Conservation (phyloP, 768 basidiomycete species). For the Mycena floridula region DNA sequence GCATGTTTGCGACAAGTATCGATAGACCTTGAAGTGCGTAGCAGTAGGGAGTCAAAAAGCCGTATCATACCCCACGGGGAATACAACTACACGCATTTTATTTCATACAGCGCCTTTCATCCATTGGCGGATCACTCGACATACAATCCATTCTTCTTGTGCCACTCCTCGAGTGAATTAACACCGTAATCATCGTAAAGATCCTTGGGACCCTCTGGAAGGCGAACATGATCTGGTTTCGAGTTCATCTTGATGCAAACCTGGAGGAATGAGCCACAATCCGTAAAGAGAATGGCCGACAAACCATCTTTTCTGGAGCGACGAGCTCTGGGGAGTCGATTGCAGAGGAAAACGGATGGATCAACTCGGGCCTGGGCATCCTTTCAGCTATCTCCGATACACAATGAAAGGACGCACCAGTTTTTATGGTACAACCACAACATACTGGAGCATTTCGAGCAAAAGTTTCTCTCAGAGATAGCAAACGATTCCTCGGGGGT, state of each 20-base stretch:
- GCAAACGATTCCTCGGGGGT: conserved; percentile 41
- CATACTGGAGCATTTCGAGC: conserved; percentile 59
- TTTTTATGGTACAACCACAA: conserved; percentile 54
- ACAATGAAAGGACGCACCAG: conserved; percentile 32
- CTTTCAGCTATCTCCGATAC: not conserved
- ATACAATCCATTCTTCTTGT: conserved; percentile 44
- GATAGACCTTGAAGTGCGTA: too few species aligned
- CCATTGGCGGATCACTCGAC: too few species aligned
- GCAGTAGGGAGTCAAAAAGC: too few species aligned
- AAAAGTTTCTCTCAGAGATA: conserved; percentile 57
- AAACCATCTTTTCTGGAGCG: conserved; percentile 43
- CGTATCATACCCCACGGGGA: too few species aligned
- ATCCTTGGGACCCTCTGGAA: conserved; percentile 54
- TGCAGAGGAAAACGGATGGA: conserved; percentile 65
- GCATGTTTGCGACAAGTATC: conserved; percentile 61
- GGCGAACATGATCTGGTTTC: conserved; percentile 53
- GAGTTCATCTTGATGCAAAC: conserved; percentile 40
- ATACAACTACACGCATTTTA: too few species aligned
- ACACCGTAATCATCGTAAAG: conserved; percentile 36
- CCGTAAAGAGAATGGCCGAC: conserved; percentile 7
- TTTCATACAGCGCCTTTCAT: too few species aligned
- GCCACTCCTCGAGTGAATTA: conserved; percentile 53
- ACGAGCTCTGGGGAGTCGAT: conserved; percentile 58
- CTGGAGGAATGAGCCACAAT: conserved; percentile 19
- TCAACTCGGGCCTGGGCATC: conserved; percentile 45